A percentile compares a stretch with the other conserved stretches of the same genome.
Conservation (phyloP, 257 asterid species). For the Thymus mandschuricus region DNA sequence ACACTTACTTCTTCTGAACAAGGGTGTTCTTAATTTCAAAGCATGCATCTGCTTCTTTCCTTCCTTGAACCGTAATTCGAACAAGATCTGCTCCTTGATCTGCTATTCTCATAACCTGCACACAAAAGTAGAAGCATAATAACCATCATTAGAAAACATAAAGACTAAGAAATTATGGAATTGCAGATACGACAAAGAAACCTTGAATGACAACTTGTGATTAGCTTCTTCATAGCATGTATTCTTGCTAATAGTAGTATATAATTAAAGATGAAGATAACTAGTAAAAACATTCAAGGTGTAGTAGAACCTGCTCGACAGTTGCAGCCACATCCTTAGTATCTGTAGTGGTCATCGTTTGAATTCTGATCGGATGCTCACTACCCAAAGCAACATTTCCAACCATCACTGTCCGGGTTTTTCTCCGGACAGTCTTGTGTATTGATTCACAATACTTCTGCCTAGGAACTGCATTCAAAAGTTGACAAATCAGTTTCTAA, state of each 20-base stretch:
- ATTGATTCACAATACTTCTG: constrained; percentile 93
- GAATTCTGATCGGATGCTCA: constrained; percentile 95
- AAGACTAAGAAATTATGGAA: no score
- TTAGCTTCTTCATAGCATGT: constrained; percentile 10
- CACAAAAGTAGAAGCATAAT: constrained; percentile 17
- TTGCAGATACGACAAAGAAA: no score
- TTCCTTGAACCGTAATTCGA: constrained; percentile 97
- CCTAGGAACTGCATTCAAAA: constrained; percentile 74
- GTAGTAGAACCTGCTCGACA: constrained; percentile 78
- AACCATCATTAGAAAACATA: neutral
- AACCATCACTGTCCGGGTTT: constrained; percentile 94
- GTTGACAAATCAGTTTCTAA: constrained; percentile 27
- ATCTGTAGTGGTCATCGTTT: constrained; percentile 97
- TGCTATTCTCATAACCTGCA: constrained; percentile 96
- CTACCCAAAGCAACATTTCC: constrained; percentile 98
- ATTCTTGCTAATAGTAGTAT: neutral
- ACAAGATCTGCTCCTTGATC: constrained; percentile 97
- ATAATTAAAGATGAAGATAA: neutral
- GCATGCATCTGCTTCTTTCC: constrained; percentile 97
- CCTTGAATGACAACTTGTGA: neutral
- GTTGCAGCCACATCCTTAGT: constrained; percentile 98
- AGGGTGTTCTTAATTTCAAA: constrained; percentile 86
- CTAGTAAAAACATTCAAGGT: constrained; percentile 9
- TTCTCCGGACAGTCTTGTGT: constrained; percentile 86
- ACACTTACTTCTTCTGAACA: constrained; percentile 88